These are phyloP conservation scores for Albatrellus ellisii DNA, from an alignment of 768 basidiomycete genomes.

Conservation along the genomic window DNA sequence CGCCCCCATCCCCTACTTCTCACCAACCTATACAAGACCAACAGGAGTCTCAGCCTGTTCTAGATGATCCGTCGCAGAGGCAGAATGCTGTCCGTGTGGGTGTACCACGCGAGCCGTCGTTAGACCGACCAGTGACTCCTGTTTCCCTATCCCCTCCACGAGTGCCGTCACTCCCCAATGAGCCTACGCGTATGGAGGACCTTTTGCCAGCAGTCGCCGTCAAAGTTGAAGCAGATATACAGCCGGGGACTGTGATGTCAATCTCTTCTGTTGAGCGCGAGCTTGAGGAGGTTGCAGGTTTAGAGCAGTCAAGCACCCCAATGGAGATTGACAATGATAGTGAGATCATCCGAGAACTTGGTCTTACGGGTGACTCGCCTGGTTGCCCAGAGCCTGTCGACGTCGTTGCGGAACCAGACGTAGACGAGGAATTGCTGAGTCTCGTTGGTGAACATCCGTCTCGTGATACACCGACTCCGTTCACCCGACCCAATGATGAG, in stretches of 20 bases:
- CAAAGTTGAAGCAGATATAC: too few species aligned
- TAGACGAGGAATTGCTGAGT: not conserved
- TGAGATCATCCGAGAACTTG: constrained; percentile 1
- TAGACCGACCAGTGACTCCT: not conserved
- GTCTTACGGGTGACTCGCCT: not conserved
- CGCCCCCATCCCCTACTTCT: too few species aligned
- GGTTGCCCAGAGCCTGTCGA: too few species aligned
- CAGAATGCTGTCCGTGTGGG: not conserved
- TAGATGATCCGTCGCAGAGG: not conserved
- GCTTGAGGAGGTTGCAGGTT: not conserved
- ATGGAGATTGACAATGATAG: constrained; percentile 1
- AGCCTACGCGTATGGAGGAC: not conserved
- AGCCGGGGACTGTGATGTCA: too few species aligned
- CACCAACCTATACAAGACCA: too few species aligned
- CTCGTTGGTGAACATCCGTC: not conserved
- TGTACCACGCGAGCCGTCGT: not conserved
- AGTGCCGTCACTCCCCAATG: too few species aligned
- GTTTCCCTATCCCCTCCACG: too few species aligned
- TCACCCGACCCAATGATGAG: not conserved
- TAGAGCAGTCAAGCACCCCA: not conserved
- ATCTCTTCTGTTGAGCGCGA: not conserved
- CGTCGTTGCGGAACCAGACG: not conserved
- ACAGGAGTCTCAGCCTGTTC: too few species aligned
- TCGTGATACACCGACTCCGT: not conserved
- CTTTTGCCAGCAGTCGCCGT: too few species aligned